Conservation (phyloP, 1,284 basidiomycete genomes). For the Boletus smithii region DNA sequence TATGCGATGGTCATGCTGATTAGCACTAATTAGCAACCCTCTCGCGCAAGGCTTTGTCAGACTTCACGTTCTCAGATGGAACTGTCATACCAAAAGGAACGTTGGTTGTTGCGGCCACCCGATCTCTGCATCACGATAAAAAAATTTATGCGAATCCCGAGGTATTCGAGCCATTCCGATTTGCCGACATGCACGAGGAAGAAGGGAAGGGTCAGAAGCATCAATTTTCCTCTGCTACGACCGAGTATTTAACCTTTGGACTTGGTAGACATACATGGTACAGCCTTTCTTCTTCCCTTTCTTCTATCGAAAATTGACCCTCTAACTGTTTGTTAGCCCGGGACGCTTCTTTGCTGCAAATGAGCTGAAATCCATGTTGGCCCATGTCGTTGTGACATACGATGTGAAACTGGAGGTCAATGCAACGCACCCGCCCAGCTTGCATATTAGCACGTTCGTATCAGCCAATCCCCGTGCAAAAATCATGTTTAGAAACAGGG, state of each 20-base stretch:
- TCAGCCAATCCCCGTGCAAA: background rate
- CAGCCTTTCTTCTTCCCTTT: background rate
- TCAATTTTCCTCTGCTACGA: constrained; percentile 14
- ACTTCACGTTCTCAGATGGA: constrained; percentile 43
- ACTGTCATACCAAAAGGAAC: constrained; percentile 39
- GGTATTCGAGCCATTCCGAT: constrained; percentile 37
- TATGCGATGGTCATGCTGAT: background rate
- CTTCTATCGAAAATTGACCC: background rate
- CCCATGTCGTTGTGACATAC: constrained; percentile 29
- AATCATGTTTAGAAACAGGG: constrained; percentile 21
- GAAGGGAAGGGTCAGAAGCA: constrained; percentile 16
- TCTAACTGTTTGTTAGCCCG: constrained; percentile 1
- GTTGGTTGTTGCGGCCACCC: constrained; percentile 22
- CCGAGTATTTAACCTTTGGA: constrained; percentile 22
- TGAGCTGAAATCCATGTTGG: constrained; percentile 33
- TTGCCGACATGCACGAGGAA: constrained; percentile 17
- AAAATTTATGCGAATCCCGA: constrained; percentile 25
- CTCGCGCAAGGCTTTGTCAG: constrained; percentile 34
- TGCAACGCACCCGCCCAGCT: background rate
- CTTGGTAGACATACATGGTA: constrained; percentile 21
- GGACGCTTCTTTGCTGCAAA: constrained; percentile 16
- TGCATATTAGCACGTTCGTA: background rate
- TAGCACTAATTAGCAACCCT: constrained; percentile 27
- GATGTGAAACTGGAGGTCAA: constrained; percentile 30
- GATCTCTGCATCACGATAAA: constrained; percentile 27